phyloP scores from a whole-genome alignment of 257 asterid species.

The Cynanchum wilfordii region DNA sequence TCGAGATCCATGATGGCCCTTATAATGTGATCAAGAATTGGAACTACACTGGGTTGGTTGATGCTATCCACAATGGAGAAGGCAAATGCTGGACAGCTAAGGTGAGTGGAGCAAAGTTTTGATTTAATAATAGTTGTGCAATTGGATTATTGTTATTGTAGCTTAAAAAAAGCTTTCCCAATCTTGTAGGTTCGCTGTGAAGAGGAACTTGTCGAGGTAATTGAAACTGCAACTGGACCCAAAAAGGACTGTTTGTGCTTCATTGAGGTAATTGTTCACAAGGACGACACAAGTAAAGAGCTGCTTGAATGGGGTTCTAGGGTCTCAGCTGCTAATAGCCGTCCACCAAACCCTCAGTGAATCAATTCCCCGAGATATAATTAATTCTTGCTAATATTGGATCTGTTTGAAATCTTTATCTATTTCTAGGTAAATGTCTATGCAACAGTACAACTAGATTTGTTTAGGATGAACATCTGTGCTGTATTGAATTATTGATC shows the following conservation, averaged over 20 bases:
- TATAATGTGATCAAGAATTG: constrained; percentile 88
- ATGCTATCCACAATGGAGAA: constrained; percentile 70
- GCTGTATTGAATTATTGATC: too few relatives aligned
- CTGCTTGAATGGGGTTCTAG: constrained; percentile 88
- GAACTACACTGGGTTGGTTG: constrained; percentile 70
- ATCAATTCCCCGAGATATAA: not conserved
- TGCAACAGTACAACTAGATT: not conserved
- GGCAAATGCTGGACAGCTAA: constrained; percentile 91
- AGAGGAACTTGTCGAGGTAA: constrained; percentile 63
- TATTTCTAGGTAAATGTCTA: not conserved
- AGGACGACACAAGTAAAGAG: constrained; percentile 86
- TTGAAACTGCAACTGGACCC: constrained; percentile 45
- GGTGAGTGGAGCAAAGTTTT: constrained; percentile 30
- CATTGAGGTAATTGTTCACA: constrained; percentile 79
- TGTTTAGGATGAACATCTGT: not conserved
- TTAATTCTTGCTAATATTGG: not conserved
- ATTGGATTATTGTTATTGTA: not conserved
- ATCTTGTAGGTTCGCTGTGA: constrained; percentile 44
- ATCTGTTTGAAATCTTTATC: not conserved
- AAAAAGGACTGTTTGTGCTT: constrained; percentile 64
- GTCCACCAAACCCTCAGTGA: constrained; percentile 81
- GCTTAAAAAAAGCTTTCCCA: not conserved
- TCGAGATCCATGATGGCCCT: constrained; percentile 82
- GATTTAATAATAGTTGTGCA: not conserved
- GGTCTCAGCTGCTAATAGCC: constrained; percentile 74